Evolutionary conservation across 331 rosid species (phyloP).

Genomic region (Saraca asoca): DNA sequence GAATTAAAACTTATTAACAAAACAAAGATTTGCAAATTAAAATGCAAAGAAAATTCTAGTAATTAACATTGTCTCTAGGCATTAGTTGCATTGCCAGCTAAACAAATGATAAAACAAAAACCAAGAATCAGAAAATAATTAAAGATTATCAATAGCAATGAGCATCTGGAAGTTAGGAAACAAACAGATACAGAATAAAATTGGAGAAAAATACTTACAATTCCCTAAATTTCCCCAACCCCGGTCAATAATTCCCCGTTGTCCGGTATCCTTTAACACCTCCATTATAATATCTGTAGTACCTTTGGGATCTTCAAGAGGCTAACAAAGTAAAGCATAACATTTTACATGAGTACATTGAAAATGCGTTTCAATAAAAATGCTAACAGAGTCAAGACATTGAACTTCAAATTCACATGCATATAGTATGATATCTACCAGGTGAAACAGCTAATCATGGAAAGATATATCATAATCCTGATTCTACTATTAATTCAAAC

Average conservation of each 20-base stretch:
- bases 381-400: constrained; percentile 5
- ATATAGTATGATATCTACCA: constrained; percentile 22
- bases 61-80: too few relatives aligned
- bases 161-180: constrained; percentile 19
- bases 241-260: constrained; percentile 82
- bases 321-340: constrained; percentile 53
- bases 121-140: not conserved
- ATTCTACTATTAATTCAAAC: constrained; percentile 1
- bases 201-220: constrained; percentile 53
- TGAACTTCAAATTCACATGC: constrained; percentile 13
- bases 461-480: constrained; percentile 13
- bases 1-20: not conserved
- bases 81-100: constrained; percentile 7
- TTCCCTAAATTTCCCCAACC: constrained; percentile 96
- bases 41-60: too few relatives aligned
- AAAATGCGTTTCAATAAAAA: constrained; percentile 5
- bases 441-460: constrained; percentile 19
- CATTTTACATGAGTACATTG: constrained; percentile 11
- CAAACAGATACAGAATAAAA: constrained; percentile 4
- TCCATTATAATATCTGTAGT: constrained; percentile 76
- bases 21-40: too few relatives aligned
- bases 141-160: constrained; percentile 3
- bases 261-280: constrained; percentile 75
- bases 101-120: constrained; percentile 20
- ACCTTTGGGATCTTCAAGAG: constrained; percentile 77